Conservation (phyloP, 129 eudicot genomes). For the Pseudognaphalium luteoalbum region DNA sequence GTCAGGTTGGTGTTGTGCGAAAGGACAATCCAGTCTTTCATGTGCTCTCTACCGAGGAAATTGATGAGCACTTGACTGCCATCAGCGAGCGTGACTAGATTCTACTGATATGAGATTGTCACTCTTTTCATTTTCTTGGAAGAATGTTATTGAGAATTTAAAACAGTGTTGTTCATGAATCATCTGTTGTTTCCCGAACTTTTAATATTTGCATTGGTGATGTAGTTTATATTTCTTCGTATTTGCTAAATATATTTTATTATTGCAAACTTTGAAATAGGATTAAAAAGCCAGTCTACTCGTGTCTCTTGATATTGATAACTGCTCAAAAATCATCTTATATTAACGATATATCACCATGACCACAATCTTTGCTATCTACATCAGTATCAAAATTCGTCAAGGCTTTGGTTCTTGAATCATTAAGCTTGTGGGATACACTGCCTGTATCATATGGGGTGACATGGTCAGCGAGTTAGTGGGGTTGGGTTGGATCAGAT, state of each 20-base stretch:
- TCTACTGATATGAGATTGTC: not conserved
- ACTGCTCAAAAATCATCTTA: no score
- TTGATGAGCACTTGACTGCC: constrained; percentile 94
- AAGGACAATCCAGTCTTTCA: constrained; percentile 72
- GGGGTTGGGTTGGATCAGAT: no score
- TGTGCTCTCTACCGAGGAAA: constrained; percentile 82
- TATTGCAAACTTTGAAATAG: not conserved
- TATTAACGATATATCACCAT: no score
- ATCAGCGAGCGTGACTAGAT: constrained; percentile 86
- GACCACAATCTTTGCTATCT: no score
- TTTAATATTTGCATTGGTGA: constrained; percentile 16
- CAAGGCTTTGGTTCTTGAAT: no score
- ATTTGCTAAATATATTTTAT: not conserved
- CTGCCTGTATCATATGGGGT: no score
- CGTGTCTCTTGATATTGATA: no score
- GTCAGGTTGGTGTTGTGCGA: constrained; percentile 94
- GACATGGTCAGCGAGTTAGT: no score
- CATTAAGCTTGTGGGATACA: no score
- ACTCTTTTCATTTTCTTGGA: constrained; percentile 19
- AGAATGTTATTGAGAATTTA: constrained; percentile 25
- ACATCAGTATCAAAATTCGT: no score
- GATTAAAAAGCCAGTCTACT: not conserved
- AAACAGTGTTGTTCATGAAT: constrained; percentile 9
- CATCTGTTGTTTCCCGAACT: constrained; percentile 16
- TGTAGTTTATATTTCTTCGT: constrained; percentile 18